These are phyloP conservation scores for Globisporangium radiosum DNA, from an alignment of 352 stramenopile genomes.

Conservation along the genomic window DNA sequence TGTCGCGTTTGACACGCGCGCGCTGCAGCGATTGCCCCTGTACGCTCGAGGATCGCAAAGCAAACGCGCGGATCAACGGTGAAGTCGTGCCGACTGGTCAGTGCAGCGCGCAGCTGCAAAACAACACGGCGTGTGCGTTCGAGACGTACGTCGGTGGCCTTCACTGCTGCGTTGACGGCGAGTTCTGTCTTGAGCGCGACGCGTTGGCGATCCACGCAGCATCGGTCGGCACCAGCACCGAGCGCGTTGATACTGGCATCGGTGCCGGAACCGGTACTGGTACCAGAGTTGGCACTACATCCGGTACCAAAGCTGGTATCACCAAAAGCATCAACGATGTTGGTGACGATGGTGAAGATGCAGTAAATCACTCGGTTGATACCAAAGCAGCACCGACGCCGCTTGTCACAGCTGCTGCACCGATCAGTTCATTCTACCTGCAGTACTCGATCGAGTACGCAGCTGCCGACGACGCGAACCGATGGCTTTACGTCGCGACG, in stretches of 20 bases:
- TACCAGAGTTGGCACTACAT: too few species aligned
- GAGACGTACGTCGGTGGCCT: constrained; percentile 8
- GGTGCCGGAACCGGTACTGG: background rate
- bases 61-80: constrained; percentile 11
- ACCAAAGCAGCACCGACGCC: background rate
- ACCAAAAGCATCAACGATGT: too few species aligned
- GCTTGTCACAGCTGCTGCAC: background rate
- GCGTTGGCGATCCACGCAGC: constrained; percentile 3
- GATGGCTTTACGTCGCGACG: constrained; percentile 7
- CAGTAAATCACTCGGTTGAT: too few species aligned
- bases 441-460: constrained; percentile 9
- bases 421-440: constrained; percentile 10
- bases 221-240: background rate
- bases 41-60: constrained; percentile 8
- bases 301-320: too few species aligned
- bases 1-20: background rate
- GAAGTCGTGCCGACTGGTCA: background rate
- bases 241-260: background rate
- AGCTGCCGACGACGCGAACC: constrained; percentile 1
- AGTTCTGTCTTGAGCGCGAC: constrained; percentile 10
- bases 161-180: constrained; percentile 10
- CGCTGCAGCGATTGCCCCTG: constrained; percentile 7
- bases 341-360: too few species aligned
- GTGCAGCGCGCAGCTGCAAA: constrained; percentile 7
- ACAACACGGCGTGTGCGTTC: constrained; percentile 11